Evolutionary conservation across 192 early-diverging fungal species (phyloP), one percentile per base, ranked within the genome.

Genomic region (Coemansia sp.): DNA sequence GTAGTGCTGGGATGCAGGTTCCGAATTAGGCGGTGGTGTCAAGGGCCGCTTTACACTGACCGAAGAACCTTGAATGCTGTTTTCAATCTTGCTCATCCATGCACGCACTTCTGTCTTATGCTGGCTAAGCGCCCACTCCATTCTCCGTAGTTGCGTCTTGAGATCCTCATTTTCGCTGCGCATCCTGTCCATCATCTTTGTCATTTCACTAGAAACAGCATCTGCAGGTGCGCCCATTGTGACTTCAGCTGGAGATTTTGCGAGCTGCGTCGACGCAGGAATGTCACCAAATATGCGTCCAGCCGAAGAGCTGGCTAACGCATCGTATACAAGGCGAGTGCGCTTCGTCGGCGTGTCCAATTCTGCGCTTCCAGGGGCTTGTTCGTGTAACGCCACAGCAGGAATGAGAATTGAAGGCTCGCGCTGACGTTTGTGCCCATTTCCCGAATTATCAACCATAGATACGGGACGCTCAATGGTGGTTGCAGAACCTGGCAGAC

Each of bases 1-100:
- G n/a, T 27, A 20, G 29, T 8, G 27, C 25, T 56, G n/a, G 54
- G 27, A 4, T 17, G 20, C 29, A 3, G 17, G 29, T 17, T 59
- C n/a, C 23, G 32, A 58, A 0, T 23, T 31, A 17, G 64, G 6
- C 2, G 46, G 29, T 6, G 58, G 33, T 4, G 58, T n/a, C 32
- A 30, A 33, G 19, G 58, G 20, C 21, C n/a, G 33, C 17, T 39
- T 42, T 51, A 36, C 25, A 36, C 50, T n/a, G 33, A 20, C 19
- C 14, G 66, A 60, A 14, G 29, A 23, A 23, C 27, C 42, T 11
- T 54, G 77, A 23, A 79, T 29, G 27, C 54, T 61, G 36, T 51
- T 68, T 39, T 81, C 78, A 10, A 81, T 52, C 59, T 63, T 68
- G 46, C 62, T 14, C 78, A 81, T 81, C 78, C 78, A 81, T 6